Percentiles rank a stretch among this genome's conserved stretches.
phyloP scores from a whole-genome alignment of 148 eudicot species.

The Diospyros lotus region DNA sequence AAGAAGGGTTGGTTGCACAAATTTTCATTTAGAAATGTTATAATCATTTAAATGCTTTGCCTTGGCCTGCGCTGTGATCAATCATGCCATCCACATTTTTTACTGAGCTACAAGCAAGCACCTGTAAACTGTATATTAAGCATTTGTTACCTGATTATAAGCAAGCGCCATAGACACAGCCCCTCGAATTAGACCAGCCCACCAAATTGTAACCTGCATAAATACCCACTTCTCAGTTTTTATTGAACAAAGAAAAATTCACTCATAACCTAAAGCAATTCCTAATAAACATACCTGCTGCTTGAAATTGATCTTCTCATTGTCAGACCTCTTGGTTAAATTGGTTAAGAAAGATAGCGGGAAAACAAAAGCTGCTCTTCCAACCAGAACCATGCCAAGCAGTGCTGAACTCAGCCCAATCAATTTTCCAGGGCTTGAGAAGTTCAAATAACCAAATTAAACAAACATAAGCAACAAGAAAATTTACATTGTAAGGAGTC shows the following conservation, averaged over 20 bases:
- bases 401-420: constrained; percentile 44
- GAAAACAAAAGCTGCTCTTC: constrained; percentile 59
- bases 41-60: neutral
- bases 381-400: constrained; percentile 40
- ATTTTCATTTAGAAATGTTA: neutral
- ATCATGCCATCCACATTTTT: neutral
- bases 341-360: constrained; percentile 48
- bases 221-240: neutral
- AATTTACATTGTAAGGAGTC: neutral
- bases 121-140: neutral
- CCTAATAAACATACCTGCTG: constrained; percentile 34
- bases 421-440: constrained; percentile 43
- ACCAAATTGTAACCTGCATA: constrained; percentile 12
- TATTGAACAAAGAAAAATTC: neutral
- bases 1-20: constrained; percentile 2
- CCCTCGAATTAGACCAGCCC: constrained; percentile 17
- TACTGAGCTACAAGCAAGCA: neutral
- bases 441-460: constrained; percentile 1
- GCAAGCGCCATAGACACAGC: constrained; percentile 17
- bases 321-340: constrained; percentile 24
- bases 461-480: neutral
- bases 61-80: neutral
- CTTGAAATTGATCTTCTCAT: constrained; percentile 32
- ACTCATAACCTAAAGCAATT: neutral
- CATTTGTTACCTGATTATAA: constrained; percentile 10